Evolutionary conservation across 306 rosid species (phyloP).

Genomic region (Nissolia schottii): DNA sequence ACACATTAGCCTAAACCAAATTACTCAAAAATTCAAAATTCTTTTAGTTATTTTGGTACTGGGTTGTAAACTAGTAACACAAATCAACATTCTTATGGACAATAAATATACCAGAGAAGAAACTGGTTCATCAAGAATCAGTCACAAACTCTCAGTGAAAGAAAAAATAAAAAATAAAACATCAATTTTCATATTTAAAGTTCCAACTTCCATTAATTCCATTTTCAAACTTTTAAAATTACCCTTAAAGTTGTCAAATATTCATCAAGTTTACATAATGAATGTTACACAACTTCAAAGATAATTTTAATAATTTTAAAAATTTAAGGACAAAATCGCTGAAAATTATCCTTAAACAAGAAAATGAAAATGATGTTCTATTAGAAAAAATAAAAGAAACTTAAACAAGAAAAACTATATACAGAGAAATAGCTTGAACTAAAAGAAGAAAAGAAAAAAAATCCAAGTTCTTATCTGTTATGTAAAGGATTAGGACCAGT

Average conservation of each 20-base stretch:
- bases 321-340: too few relatives aligned
- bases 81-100: slow-evolving; percentile 24
- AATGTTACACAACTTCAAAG: too few relatives aligned
- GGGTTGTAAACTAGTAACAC: not conserved
- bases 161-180: not conserved
- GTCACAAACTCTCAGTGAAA: slow-evolving; percentile 19
- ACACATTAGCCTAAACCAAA: not conserved
- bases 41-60: not conserved
- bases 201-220: too few relatives aligned
- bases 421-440: slow-evolving; percentile 2
- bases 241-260: too few relatives aligned
- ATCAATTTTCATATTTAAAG: too few relatives aligned
- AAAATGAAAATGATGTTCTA: too few relatives aligned
- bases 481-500: slow-evolving; percentile 82
- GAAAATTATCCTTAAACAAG: too few relatives aligned
- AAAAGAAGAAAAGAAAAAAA: not conserved
- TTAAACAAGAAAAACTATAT: not conserved
- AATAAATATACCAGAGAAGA: slow-evolving; percentile 25
- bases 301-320: too few relatives aligned
- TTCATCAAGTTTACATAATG: too few relatives aligned
- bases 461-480: slow-evolving; percentile 44
- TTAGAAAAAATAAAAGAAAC: not conserved
- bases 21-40: not conserved
- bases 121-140: slow-evolving; percentile 9
- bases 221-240: too few relatives aligned